Evolutionary conservation across 2,329 filamentous ascomycete genomes (phyloP), one percentile per base, ranked within the genome.

Genomic region (Mycogone perniciosa): DNA sequence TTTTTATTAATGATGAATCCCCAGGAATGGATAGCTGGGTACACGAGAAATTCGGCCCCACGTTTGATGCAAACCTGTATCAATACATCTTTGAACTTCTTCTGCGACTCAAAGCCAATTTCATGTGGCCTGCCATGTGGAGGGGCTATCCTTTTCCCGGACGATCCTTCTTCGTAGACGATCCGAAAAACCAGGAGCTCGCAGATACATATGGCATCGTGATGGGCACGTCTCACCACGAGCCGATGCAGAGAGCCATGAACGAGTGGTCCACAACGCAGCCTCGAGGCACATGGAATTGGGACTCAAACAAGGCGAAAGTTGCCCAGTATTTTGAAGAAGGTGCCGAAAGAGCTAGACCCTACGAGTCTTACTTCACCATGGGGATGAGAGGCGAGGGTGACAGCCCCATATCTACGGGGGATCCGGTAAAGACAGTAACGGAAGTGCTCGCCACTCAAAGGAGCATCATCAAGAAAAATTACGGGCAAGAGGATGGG

Each of bases 91-190:
- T 85, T 54, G 83, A 86, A 59, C 70, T 86, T 5, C 65, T 84
- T 1, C 69, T 85, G 4, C 70, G 82, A 10, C 70, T 83, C 20
- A 77, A 74, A 60, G 63, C 80, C 2, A 86, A 86, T 60, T 85
- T 83, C 56, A 67, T 86, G 48, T 86, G 83, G 83, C 83, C 82
- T 0, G 81, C 82, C 0, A 81, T 81, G 76, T 86, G 82, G 80
- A 75, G 76, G 5, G 71, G 67, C 9, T 71, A 70, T 35, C 72
- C 72, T 2, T 67, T 68, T 4, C 73, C 72, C 0, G 72, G 72
- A 7, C 75, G 75, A 34, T 79, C 79, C 55, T 85, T 86, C 66
- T 80, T 81, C 57, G 74, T 80, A 0, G 82, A 85, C 44, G 82
- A 86, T 46, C 69, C 74, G 0, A 66, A 72, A 6, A 85, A 78